Evolutionary conservation across 495 filamentous ascomycete genomes (phyloP).

Genomic region (Penicillium argentinense): DNA sequence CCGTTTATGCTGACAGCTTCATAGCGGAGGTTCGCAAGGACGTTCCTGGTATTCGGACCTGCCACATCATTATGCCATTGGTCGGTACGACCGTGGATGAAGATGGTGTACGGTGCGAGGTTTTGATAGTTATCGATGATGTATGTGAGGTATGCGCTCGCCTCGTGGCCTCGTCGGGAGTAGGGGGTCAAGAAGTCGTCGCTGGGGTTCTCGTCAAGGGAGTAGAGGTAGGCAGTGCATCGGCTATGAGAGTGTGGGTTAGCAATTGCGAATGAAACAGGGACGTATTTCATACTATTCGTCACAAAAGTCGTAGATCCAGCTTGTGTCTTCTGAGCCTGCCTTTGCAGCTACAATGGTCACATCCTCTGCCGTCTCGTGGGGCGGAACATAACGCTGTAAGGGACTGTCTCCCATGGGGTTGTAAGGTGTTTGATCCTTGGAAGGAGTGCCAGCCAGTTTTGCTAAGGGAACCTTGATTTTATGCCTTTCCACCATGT

Average conservation of each 20-base stretch:
- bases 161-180: slow-evolving; percentile 20
- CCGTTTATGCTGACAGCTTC: slow-evolving; percentile 15
- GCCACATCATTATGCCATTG: slow-evolving; percentile 29
- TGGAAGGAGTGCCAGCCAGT: not conserved
- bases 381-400: not conserved
- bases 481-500: not conserved
- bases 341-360: slow-evolving; percentile 13
- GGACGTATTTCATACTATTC: slow-evolving; percentile 10
- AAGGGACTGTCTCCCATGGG: not conserved
- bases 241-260: not conserved
- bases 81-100: slow-evolving; percentile 18
- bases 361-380: slow-evolving; percentile 1
- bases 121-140: slow-evolving; percentile 18
- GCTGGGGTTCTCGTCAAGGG: slow-evolving; percentile 12
- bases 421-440: not conserved
- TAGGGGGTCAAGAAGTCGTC: slow-evolving; percentile 12
- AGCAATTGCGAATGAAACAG: not conserved
- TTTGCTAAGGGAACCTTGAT: not conserved
- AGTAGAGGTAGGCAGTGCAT: slow-evolving; percentile 23
- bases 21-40: slow-evolving; percentile 13
- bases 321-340: slow-evolving; percentile 12
- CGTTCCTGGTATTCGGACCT: slow-evolving; percentile 11
- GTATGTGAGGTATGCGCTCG: slow-evolving; percentile 21
- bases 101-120: slow-evolving; percentile 18
- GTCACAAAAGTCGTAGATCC: slow-evolving; percentile 14